phyloP scores from a whole-genome alignment of 768 basidiomycete genomes.

The Inosperma sp. region DNA sequence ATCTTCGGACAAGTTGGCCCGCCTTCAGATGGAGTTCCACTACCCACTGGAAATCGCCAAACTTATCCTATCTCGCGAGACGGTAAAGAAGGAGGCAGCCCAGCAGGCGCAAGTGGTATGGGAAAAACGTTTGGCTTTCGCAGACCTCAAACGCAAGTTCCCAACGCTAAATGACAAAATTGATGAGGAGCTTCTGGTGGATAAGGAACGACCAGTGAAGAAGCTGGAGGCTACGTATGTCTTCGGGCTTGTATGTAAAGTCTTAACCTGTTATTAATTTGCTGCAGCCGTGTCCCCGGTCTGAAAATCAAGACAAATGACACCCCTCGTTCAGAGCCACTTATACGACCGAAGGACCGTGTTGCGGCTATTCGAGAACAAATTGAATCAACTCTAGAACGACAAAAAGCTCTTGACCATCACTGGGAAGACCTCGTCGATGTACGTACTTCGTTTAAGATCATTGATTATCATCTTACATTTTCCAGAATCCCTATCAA shows the following conservation, averaged over 20 bases:
- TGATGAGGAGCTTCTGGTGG: slow-evolving; percentile 69
- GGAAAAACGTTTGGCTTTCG: slow-evolving; percentile 71
- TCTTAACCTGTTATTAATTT: slow-evolving; percentile 10
- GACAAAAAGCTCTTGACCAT: slow-evolving; percentile 68
- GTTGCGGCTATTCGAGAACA: slow-evolving; percentile 52
- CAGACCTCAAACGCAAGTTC: slow-evolving; percentile 75
- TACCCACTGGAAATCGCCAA: slow-evolving; percentile 71
- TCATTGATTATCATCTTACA: neutral
- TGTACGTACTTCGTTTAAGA: slow-evolving; percentile 37
- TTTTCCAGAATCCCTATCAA: slow-evolving; percentile 63
- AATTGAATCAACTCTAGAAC: slow-evolving; percentile 56
- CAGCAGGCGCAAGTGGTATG: slow-evolving; percentile 62
- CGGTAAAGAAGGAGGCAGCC: slow-evolving; percentile 62
- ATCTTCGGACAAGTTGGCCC: slow-evolving; percentile 82
- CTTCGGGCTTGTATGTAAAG: neutral
- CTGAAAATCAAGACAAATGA: slow-evolving; percentile 52
- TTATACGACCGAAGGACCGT: slow-evolving; percentile 65
- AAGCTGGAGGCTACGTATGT: slow-evolving; percentile 42
- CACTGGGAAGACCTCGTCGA: slow-evolving; percentile 88
- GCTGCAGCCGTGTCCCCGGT: slow-evolving; percentile 40
- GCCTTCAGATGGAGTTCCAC: slow-evolving; percentile 71
- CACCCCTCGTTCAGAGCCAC: slow-evolving; percentile 44
- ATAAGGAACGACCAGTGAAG: slow-evolving; percentile 65
- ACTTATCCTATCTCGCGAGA: slow-evolving; percentile 67
- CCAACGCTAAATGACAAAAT: slow-evolving; percentile 55